phyloP scores from a whole-genome alignment of 1,284 basidiomycete species.

The Rhizoctonia solani region DNA sequence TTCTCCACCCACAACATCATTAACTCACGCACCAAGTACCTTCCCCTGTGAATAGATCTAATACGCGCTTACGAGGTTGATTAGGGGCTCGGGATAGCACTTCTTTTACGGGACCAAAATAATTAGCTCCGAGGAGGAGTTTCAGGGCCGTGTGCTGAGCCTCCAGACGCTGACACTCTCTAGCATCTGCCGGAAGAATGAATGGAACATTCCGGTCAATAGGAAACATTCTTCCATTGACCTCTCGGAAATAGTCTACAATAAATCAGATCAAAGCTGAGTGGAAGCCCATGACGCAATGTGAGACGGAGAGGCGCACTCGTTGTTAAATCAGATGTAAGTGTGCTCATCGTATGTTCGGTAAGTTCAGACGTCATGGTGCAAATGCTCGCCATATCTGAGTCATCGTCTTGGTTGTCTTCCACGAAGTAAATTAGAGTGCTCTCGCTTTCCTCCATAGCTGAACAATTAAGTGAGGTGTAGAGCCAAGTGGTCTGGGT shows the following conservation, averaged over 20 bases:
- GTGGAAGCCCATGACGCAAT: neutral
- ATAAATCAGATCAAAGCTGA: no score
- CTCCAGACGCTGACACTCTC: constrained; percentile 4
- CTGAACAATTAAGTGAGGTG: neutral
- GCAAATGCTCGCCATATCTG: constrained; percentile 13
- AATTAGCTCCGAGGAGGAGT: constrained; percentile 16
- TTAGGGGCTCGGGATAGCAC: neutral
- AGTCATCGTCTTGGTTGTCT: constrained; percentile 17
- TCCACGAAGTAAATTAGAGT: constrained; percentile 4
- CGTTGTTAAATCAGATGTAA: neutral
- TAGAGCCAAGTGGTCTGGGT: neutral
- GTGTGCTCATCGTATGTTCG: constrained; percentile 17
- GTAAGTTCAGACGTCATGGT: constrained; percentile 5
- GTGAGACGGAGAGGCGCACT: neutral
- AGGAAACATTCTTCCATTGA: constrained; percentile 4
- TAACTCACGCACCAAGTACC: neutral
- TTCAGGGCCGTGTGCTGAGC: neutral
- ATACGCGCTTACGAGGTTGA: neutral
- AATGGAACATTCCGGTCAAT: neutral
- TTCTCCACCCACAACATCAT: neutral
- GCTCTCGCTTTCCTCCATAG: neutral
- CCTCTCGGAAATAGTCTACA: constrained; percentile 17
- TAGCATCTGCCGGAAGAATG: constrained; percentile 1
- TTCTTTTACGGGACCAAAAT: constrained; percentile 13
- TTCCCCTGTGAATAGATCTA: constrained; percentile 15